Evolutionary conservation across 345 rosid species (phyloP).

Genomic region (Populus simonii): DNA sequence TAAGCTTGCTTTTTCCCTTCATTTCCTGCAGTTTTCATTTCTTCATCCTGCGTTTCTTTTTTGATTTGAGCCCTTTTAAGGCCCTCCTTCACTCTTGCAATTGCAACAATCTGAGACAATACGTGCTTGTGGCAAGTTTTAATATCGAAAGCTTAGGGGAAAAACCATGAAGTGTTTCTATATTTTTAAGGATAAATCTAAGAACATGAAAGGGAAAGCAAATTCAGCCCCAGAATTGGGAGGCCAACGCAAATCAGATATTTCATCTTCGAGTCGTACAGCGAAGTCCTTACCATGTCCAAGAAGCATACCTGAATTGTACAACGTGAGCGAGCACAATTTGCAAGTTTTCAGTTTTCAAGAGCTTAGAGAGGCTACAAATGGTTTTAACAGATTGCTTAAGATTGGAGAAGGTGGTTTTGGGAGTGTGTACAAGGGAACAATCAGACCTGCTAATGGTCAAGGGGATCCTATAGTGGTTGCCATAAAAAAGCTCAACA

Average conservation of each 20-base stretch:
- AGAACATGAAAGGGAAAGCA: slow-evolving; percentile 30
- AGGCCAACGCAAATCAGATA: slow-evolving; percentile 9
- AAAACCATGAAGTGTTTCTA: slow-evolving; percentile 40
- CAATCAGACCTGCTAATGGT: slow-evolving; percentile 35
- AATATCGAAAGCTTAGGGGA: neutral
- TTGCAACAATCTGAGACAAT: neutral
- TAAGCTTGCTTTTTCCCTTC: neutral
- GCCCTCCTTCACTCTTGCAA: neutral
- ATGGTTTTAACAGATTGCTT: slow-evolving; percentile 56
- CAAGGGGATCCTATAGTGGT: slow-evolving; percentile 43
- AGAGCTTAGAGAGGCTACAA: slow-evolving; percentile 71
- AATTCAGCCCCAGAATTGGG: slow-evolving; percentile 58
- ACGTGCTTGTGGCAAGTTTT: slow-evolving; percentile 4
- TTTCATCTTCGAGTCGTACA: slow-evolving; percentile 22
- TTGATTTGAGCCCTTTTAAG: neutral
- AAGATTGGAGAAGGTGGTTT: slow-evolving; percentile 97
- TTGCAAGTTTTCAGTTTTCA: slow-evolving; percentile 58
- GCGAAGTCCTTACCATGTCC: slow-evolving; percentile 57
- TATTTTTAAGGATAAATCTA: slow-evolving; percentile 46
- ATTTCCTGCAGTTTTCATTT: neutral
- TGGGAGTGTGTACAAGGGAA: slow-evolving; percentile 90
- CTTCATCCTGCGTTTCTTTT: neutral
- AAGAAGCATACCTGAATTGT: slow-evolving; percentile 55
- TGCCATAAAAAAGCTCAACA: slow-evolving; percentile 88
- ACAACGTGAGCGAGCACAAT: slow-evolving; percentile 54